These are phyloP conservation scores for Pseudogymnoascus sp. DNA, from an alignment of 2,329 filamentous ascomycete species.

Conservation along the genomic window DNA sequence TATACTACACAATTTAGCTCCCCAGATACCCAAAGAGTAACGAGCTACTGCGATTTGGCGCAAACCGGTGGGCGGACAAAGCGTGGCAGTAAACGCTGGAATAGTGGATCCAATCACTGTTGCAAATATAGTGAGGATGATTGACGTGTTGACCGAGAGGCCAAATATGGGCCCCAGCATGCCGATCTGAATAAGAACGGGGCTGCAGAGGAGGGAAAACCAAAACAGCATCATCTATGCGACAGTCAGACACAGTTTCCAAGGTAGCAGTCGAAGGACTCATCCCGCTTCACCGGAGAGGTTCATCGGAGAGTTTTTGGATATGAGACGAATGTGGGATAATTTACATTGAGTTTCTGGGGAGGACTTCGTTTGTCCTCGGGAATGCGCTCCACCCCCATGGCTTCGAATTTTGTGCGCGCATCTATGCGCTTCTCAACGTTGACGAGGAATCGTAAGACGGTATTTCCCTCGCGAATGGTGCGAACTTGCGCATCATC, in stretches of 20 bases:
- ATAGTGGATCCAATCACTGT: slow-evolving; percentile 20
- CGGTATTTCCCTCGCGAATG: slow-evolving; percentile 7
- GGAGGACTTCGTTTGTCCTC: slow-evolving; percentile 9
- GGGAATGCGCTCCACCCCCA: slow-evolving; percentile 11
- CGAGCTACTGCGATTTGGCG: slow-evolving; percentile 26
- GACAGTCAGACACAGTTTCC: background rate
- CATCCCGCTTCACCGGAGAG: background rate
- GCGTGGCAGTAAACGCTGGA: slow-evolving; percentile 18
- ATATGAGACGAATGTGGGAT: background rate
- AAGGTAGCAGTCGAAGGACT: background rate
- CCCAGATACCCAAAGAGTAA: slow-evolving; percentile 27
- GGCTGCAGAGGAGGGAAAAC: slow-evolving; percentile 15
- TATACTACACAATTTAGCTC: slow-evolving; percentile 24
- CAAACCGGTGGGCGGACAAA: slow-evolving; percentile 20
- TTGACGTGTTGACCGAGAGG: slow-evolving; percentile 21
- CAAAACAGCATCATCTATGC: slow-evolving; percentile 7
- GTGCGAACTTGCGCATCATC: background rate
- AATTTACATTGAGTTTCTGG: slow-evolving; percentile 11
- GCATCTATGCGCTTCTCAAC: slow-evolving; percentile 10
- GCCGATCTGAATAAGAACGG: slow-evolving; percentile 19
- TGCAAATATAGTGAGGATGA: slow-evolving; percentile 23
- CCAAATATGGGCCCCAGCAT: slow-evolving; percentile 25
- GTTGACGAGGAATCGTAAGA: slow-evolving; percentile 1
- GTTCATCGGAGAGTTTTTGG: background rate
- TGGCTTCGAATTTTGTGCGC: slow-evolving; percentile 4